Base-by-base conservation (phyloP, 148 eudicot genomes). In the Cornus suecica region DNA sequence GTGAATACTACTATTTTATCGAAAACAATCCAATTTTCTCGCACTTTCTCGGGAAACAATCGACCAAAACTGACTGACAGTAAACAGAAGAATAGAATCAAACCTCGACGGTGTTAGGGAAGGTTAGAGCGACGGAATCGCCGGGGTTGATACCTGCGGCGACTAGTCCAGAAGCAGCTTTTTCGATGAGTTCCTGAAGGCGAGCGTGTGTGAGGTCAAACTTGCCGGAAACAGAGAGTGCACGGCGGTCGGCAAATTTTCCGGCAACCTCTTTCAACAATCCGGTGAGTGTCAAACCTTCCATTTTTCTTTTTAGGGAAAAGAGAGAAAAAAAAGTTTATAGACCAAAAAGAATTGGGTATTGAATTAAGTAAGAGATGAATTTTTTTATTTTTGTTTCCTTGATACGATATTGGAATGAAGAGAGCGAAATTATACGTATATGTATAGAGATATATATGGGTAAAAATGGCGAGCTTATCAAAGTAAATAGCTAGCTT, bases 21-120 rank as follows among this genome's bases (percentile, higher is more conserved):
- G n/a, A n/a, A n/a, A n/a, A n/a, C n/a, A n/a, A 0, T 37, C 3
- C 2, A 52, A 52, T 14, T 37, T 37, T 32, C 37, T 32, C 7
- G 56, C 56, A 51, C 20, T 51, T 52, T 52, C 58, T 52, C 8
- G 58, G 22, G 22, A 52, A 71, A 20, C 10, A 10, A 13, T 15
- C 20, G 18, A 3, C 9, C 42, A 72, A 79, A 37, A 66, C 42
- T 23, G 51, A 66, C 42, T 23, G 28, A 3, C 32, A 29, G 73
- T 28, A 4, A 37, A 37, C 42, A 13, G 0, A 24, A 63, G 22
- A 1, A 11, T 29, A 2, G 0, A 18, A 58, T 10, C 28, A 3
- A 71, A 92, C 99, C 96, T 94, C 99, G 41, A 94, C 76, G 76
- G 97, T 86, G 80, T 92, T 94, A 41, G 96, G 94, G 72, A 92